Percentiles rank a stretch among this genome's conserved stretches.
These are phyloP conservation scores for Coemansia sp. DNA, from an alignment of 192 early-diverging fungal species.

Conservation along the genomic window DNA sequence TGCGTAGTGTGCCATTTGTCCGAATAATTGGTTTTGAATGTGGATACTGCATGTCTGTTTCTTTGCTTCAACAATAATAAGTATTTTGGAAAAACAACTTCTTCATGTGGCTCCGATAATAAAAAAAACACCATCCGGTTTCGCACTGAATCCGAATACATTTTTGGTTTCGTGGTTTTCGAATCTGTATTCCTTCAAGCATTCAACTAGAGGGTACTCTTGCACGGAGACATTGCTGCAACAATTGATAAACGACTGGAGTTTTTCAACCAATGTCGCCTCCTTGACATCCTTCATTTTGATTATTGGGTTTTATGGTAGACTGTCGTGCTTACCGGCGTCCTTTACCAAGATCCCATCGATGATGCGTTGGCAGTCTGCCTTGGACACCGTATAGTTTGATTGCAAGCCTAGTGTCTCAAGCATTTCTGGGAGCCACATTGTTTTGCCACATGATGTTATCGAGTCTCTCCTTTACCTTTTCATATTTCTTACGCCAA, in stretches of 20 bases:
- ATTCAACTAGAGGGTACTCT: background rate
- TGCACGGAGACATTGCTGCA: background rate
- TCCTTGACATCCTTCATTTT: background rate
- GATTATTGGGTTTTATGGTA: background rate
- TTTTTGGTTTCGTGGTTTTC: background rate
- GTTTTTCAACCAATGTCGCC: background rate
- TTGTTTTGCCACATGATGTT: background rate
- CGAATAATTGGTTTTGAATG: background rate
- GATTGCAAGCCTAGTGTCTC: background rate
- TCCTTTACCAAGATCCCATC: background rate
- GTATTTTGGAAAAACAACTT: background rate
- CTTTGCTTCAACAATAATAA: background rate
- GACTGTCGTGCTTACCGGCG: background rate
- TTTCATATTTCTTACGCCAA: background rate
- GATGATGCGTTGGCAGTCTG: background rate
- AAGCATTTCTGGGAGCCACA: background rate
- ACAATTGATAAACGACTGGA: background rate
- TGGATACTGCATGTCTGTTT: background rate
- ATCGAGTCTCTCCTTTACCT: background rate
- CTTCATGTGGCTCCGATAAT: background rate
- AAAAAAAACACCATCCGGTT: background rate
- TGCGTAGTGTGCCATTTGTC: conserved; percentile 7
- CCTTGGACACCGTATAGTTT: background rate
- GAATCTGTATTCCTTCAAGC: background rate
- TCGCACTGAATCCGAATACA: background rate